These are phyloP conservation scores for Arthonia radiata DNA, from an alignment of 495 filamentous ascomycete genomes.

Conservation along the genomic window DNA sequence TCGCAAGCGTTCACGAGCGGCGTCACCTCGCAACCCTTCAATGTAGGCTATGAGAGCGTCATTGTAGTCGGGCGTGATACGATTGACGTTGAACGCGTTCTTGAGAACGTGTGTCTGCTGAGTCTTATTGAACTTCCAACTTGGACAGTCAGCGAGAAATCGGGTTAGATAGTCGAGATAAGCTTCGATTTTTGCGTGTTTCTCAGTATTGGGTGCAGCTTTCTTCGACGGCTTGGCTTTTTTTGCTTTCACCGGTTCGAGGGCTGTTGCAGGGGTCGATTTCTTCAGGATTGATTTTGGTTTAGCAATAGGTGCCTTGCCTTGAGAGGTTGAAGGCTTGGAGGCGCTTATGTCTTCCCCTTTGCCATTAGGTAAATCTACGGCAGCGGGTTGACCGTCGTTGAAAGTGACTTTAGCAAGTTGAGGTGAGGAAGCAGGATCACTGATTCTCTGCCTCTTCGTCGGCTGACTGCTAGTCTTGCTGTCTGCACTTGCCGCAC, in stretches of 20 bases:
- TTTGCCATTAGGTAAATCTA: no score
- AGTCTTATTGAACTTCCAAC: constrained; percentile 89
- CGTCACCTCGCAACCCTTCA: constrained; percentile 40
- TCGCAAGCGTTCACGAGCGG: constrained; percentile 16
- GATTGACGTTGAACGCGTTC: constrained; percentile 42
- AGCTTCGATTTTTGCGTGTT: constrained; percentile 10
- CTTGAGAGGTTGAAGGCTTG: no score
- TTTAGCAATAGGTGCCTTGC: no score
- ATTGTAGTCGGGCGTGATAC: constrained; percentile 39
- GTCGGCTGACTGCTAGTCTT: no score
- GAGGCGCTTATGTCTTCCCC: no score
- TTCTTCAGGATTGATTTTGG: no score
- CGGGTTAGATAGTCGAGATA: constrained; percentile 47
- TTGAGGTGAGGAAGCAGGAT: constrained; percentile 1
- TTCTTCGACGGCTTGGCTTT: constrained; percentile 4
- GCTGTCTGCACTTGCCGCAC: no score
- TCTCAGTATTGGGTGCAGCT: constrained; percentile 14
- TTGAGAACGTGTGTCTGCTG: constrained; percentile 63
- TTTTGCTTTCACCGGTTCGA: constrained; percentile 1
- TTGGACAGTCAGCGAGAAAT: constrained; percentile 36
- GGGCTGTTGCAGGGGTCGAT: constrained; percentile 2
- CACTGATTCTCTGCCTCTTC: constrained; percentile 15
- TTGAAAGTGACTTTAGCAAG: no score
- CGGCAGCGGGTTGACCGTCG: no score
- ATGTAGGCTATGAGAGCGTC: constrained; percentile 42